A percentile compares a stretch with the other conserved stretches of the same genome.
Evolutionary conservation across 2,329 filamentous ascomycete species (phyloP).

Genomic region (Penicillium sp.): DNA sequence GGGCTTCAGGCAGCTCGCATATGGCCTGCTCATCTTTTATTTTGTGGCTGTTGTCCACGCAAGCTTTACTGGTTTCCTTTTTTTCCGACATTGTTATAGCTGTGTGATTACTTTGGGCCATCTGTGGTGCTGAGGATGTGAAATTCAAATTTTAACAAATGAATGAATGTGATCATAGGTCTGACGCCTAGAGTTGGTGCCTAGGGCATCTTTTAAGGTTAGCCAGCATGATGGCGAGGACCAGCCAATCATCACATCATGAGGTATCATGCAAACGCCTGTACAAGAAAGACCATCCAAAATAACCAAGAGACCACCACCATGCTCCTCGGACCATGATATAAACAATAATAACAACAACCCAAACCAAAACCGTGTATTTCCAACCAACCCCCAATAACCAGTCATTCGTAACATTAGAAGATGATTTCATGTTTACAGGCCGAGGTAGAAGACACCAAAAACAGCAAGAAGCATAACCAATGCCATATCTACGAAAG

Average conservation of each 20-base stretch:
- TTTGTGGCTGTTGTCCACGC: no score
- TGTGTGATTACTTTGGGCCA: neutral
- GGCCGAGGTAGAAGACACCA: slow-evolving; percentile 5
- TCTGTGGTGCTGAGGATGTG: neutral
- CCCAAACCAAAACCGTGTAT: no score
- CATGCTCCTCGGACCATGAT: neutral
- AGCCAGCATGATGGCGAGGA: neutral
- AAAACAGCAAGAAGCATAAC: slow-evolving; percentile 10
- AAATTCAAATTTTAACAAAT: neutral
- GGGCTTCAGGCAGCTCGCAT: no score
- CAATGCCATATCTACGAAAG: slow-evolving; percentile 2
- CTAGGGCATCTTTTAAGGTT: neutral
- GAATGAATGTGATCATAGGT: neutral
- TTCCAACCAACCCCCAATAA: neutral
- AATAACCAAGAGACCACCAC: neutral
- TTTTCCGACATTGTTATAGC: no score
- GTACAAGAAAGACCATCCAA: no score
- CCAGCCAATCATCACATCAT: neutral
- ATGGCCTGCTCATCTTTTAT: no score
- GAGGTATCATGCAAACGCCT: neutral
- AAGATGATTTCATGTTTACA: neutral
- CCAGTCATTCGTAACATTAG: neutral
- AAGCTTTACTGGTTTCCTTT: no score
- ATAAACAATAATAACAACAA: neutral
- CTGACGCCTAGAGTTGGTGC: neutral